Conservation (phyloP, 2,329 filamentous ascomycete species). For the Catunica adiposa region DNA sequence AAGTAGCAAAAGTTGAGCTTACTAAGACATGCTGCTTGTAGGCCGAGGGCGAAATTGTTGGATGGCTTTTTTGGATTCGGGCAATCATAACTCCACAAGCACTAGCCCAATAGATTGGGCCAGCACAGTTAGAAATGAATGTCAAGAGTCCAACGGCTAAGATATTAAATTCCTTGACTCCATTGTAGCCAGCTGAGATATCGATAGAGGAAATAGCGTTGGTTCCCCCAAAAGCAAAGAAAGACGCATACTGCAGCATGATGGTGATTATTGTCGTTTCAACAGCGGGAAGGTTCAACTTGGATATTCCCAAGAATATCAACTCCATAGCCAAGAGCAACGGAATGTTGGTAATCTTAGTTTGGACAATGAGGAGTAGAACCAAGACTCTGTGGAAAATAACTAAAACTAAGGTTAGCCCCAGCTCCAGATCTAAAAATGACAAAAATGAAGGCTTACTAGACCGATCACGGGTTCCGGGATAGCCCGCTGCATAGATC, state of each 20-base stretch:
- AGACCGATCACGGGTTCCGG: background rate
- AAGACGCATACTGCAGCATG: slow-evolving; percentile 64
- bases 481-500: background rate
- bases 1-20: slow-evolving; percentile 54
- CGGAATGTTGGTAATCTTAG: slow-evolving; percentile 68
- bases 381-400: slow-evolving; percentile 54
- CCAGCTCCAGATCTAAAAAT: too few species aligned
- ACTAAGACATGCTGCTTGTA: slow-evolving; percentile 37
- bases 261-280: slow-evolving; percentile 56
- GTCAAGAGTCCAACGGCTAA: slow-evolving; percentile 67
- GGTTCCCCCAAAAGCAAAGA: slow-evolving; percentile 79
- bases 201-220: slow-evolving; percentile 96
- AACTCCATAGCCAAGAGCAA: slow-evolving; percentile 61
- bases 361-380: slow-evolving; percentile 74
- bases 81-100: slow-evolving; percentile 46
- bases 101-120: slow-evolving; percentile 71
- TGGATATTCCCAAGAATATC: slow-evolving; percentile 33
- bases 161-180: slow-evolving; percentile 65
- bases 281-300: slow-evolving; percentile 30
- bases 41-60: slow-evolving; percentile 15
- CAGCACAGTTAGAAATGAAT: slow-evolving; percentile 83
- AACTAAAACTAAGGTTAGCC: slow-evolving; percentile 17
- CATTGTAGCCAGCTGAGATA: slow-evolving; percentile 88
- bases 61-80: background rate
- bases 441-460: slow-evolving; percentile 7